Base-by-base conservation (phyloP, 441 rosid genomes). In the Aleurites moluccanus region DNA sequence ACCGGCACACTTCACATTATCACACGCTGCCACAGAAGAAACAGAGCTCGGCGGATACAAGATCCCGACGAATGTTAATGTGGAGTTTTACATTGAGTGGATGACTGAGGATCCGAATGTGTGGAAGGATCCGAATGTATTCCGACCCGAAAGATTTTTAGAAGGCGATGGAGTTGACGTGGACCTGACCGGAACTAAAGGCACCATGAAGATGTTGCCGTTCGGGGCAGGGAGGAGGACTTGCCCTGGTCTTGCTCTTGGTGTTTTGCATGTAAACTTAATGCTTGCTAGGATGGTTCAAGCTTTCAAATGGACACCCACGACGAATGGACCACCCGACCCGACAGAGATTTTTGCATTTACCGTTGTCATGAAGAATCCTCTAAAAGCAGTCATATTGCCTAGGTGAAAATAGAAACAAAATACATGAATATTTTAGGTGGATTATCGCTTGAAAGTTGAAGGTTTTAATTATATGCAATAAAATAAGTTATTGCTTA, bases 171-270 rank as follows among this genome's bases (percentile, higher is more conserved):
- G 97, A 47, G 88, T 88, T 52, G 84, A 73, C 10, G 92, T 91
- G 16, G 98, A 94, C 53, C 65, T 93, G 78, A 92, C 97, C 3
- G 97, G 98, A 49, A 92, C 95, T 4, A 77, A 77, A 25, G 87
- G 94, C 15, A 86, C 78, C 10, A 86, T 90, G 45, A 88, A 79
- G 83, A 90, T 94, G 97, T 55, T 87, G 78, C 98, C 98, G 0
- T 94, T 94, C 21, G 97, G 98, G 20, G 98, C 97, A 8, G 98
- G 98, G 1, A 79, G 97, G 79, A 82, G 98, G 87, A 92, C 92
- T 27, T 94, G 98, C 23, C 98, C 98, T 4, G 98, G 94, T 28
- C 81, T 92, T 80, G 81, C 82, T 38, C 76, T 94, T 33, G 98
- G 98, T 1, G 44, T 86, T 57, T 72, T 91, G 78, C 97, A 94